phyloP scores from a whole-genome alignment of 1,284 basidiomycete species.

The Trichosporon asahii region DNA sequence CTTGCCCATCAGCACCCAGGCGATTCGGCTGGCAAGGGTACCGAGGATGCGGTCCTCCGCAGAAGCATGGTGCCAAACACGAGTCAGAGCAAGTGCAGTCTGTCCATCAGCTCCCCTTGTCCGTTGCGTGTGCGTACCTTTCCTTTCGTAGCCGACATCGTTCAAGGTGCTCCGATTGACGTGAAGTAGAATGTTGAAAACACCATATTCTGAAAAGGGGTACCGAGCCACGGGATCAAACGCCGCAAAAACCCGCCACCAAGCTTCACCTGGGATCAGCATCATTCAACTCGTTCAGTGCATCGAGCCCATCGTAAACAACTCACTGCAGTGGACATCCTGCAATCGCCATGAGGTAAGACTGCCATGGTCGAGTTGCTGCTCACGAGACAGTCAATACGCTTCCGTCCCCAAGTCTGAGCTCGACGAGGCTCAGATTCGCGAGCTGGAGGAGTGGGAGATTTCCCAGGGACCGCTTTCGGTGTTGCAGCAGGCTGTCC shows the following conservation, averaged over 20 bases:
- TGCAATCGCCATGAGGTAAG: slow-evolving; percentile 16
- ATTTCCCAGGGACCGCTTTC: slow-evolving; percentile 95
- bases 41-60: slow-evolving; percentile 86
- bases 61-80: slow-evolving; percentile 94
- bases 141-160: slow-evolving; percentile 34
- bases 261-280: neutral
- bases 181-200: neutral
- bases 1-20: slow-evolving; percentile 95
- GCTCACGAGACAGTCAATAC: slow-evolving; percentile 69
- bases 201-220: slow-evolving; percentile 4
- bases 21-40: slow-evolving; percentile 89
- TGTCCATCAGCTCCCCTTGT: slow-evolving; percentile 45
- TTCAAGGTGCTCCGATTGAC: neutral
- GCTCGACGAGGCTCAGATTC: slow-evolving; percentile 92
- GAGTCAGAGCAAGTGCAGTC: slow-evolving; percentile 88
- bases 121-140: slow-evolving; percentile 31
- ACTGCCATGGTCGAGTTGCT: too few relatives aligned
- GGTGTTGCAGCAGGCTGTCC: slow-evolving; percentile 95
- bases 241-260: slow-evolving; percentile 9
- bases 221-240: slow-evolving; percentile 3
- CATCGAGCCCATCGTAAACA: neutral
- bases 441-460: slow-evolving; percentile 93
- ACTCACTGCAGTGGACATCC: neutral
- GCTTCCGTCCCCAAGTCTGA: slow-evolving; percentile 95
- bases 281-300: neutral